phyloP scores from a whole-genome alignment of 176 grass and related monocot species.

The Alopecurus myosuroides region DNA sequence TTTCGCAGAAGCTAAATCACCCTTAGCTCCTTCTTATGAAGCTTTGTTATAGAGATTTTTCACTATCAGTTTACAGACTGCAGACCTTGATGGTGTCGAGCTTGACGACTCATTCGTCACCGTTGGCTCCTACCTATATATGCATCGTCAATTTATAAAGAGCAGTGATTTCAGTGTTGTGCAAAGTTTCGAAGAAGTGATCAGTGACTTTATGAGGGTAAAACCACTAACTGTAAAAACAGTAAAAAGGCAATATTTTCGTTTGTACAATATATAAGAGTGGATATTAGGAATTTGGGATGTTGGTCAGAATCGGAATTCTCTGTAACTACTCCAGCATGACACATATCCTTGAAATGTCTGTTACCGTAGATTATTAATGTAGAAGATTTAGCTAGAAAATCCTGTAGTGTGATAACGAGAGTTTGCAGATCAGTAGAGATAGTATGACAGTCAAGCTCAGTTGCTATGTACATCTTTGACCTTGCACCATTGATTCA shows the following conservation, averaged over 20 bases:
- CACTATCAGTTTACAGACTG: too few relatives aligned
- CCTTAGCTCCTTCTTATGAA: too few relatives aligned
- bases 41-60: too few relatives aligned
- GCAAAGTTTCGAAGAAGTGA: background rate
- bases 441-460: background rate
- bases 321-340: background rate
- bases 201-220: background rate
- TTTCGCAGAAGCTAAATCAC: too few relatives aligned
- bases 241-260: background rate
- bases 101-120: too few relatives aligned
- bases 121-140: too few relatives aligned
- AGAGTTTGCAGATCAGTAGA: background rate
- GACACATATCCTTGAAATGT: background rate
- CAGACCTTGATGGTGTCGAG: too few relatives aligned
- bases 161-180: background rate
- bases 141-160: background rate
- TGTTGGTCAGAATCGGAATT: background rate
- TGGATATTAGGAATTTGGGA: background rate
- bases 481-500: background rate
- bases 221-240: background rate
- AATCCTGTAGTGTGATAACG: background rate
- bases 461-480: background rate
- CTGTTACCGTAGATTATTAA: background rate
- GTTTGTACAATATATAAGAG: background rate
- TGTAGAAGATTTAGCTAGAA: background rate